Evolutionary conservation across 2,329 filamentous ascomycete genomes (phyloP).

Genomic region (Aspergillus sergii): DNA sequence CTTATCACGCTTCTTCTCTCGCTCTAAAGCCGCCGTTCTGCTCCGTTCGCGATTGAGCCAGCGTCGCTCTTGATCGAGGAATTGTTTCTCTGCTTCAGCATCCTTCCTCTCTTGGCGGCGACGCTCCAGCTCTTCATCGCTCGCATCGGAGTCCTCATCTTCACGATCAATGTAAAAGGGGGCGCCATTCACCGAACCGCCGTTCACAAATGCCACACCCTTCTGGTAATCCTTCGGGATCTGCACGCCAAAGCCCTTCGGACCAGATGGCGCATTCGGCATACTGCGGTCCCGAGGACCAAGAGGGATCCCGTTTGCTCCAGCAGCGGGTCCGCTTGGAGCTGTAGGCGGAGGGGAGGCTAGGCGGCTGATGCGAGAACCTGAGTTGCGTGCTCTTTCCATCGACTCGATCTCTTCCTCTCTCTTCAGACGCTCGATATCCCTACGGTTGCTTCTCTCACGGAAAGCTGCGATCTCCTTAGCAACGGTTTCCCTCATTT

Average conservation of each 20-base stretch:
- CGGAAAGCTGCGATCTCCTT: conserved; percentile 93
- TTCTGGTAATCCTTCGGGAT: conserved; percentile 74
- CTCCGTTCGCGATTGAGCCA: conserved; percentile 90
- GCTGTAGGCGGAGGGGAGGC: conserved; percentile 69
- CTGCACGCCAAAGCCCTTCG: conserved; percentile 63
- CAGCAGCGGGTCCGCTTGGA: conserved; percentile 63
- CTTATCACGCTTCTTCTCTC: conserved; percentile 78
- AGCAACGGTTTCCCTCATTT: conserved; percentile 94
- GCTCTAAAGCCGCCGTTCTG: conserved; percentile 79
- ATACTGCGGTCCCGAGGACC: conserved; percentile 70
- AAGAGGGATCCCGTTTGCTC: conserved; percentile 74
- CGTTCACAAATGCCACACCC: conserved; percentile 80
- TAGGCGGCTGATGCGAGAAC: conserved; percentile 65
- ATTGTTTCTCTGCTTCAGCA: conserved; percentile 76
- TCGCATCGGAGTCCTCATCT: conserved; percentile 84
- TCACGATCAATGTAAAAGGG: conserved; percentile 62
- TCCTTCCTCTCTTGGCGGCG: conserved; percentile 71
- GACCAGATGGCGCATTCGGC: conserved; percentile 74
- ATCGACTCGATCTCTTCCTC: conserved; percentile 92
- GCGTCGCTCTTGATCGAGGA: conserved; percentile 80
- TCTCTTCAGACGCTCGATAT: conserved; percentile 80
- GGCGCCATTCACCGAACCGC: conserved; percentile 66
- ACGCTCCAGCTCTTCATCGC: conserved; percentile 80
- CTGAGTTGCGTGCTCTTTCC: conserved; percentile 74
- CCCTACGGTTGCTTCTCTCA: conserved; percentile 84